Base-by-base conservation (phyloP, 2,329 filamentous ascomycete species). In the Fusarium pseudograminearum region DNA sequence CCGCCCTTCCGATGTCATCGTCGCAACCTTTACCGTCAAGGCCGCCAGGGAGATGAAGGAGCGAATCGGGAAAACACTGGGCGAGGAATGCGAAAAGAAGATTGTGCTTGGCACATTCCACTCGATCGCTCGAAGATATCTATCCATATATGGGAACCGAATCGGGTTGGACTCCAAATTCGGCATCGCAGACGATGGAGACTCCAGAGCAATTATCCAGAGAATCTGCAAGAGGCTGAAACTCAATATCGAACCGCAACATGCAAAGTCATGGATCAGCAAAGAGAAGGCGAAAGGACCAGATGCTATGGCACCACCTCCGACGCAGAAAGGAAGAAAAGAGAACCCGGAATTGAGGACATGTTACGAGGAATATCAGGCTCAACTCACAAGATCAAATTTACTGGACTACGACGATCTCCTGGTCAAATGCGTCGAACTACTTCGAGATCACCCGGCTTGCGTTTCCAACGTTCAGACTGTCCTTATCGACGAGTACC, bases 1-100 rank as follows among this genome's bases (percentile, higher is more conserved):
- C 73, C 87, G 89, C 59, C 95, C 95, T 75, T 89, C 92, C 82
- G 93, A 98, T 81, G 90, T 98, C 74, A 90, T 99, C 63, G 95
- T 98, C 63, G 96, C 95, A 66, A 98, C 95, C 0, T 99, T 99
- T 77, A 99, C 96, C 3, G 94, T 97, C 78, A 98, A 98, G 79
- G 94, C 96, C 2, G 93, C 94, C 20, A 88, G 84, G 20, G 95
- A 98, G 82, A 99, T 99, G 95, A 93, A 94, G 75, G 90, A 93
- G 76, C 89, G 95, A 10, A 93, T 98, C 59, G 89, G 90, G 0
- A 90, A 87, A 61, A 86, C 93, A n/a, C 85, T 98, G n/a, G 94
- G 94, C 2, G 87, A 91, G 64, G 90, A 90, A 8, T 82, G 90
- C 18, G 92, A 94, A 76, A 90, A 87, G 57, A 92, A 90, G 74